Percentiles rank a stretch among this genome's conserved stretches.
These are phyloP conservation scores for Myxozyma vanderwaltii DNA, from an alignment of 805 yeast genomes.

Conservation along the genomic window DNA sequence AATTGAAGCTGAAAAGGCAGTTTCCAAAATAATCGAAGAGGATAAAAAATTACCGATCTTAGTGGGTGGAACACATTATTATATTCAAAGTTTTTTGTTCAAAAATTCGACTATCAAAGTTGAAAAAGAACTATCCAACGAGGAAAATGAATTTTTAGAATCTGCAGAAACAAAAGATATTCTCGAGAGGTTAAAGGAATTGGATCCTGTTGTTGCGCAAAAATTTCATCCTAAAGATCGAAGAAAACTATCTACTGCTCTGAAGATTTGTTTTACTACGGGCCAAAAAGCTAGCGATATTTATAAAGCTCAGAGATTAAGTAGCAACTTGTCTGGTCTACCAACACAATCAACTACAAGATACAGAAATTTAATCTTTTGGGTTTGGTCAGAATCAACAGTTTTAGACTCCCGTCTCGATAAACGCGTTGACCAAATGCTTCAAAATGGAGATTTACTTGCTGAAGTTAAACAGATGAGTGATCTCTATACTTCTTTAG, in stretches of 20 bases:
- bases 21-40: conserved; percentile 60
- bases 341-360: neutral
- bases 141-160: conserved; percentile 19
- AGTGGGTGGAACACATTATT: conserved; percentile 96
- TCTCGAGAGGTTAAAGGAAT: conserved; percentile 46
- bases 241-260: conserved; percentile 73
- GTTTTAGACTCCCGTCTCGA: conserved; percentile 68
- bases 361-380: conserved; percentile 56
- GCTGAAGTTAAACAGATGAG: conserved; percentile 68
- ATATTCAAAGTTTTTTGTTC: conserved; percentile 75
- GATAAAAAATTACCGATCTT: conserved; percentile 79
- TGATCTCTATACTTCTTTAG: conserved; percentile 40
- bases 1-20: conserved; percentile 59
- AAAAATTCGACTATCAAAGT: conserved; percentile 60
- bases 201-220: conserved; percentile 72
- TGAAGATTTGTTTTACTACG: conserved; percentile 74
- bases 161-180: conserved; percentile 43
- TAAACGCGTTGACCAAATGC: conserved; percentile 80
- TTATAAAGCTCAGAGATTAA: conserved; percentile 67
- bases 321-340: conserved; percentile 12
- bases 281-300: conserved; percentile 70
- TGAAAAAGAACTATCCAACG: conserved; percentile 17
- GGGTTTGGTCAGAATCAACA: conserved; percentile 74
- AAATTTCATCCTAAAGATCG: conserved; percentile 93
- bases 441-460: conserved; percentile 60